These are phyloP conservation scores for Fusarium sp. DNA, from an alignment of 2,329 filamentous ascomycete species.

Conservation along the genomic window DNA sequence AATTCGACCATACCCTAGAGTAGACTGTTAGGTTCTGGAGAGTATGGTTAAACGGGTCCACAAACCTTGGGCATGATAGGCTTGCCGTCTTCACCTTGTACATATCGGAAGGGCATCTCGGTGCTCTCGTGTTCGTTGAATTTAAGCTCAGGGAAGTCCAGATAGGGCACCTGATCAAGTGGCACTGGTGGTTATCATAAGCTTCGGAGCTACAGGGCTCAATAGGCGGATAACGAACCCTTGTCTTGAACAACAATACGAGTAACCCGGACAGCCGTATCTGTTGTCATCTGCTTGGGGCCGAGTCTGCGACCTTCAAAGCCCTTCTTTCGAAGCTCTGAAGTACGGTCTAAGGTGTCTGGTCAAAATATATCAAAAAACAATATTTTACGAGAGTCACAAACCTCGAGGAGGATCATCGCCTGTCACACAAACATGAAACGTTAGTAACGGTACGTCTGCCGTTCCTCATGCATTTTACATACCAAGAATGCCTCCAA, in stretches of 20 bases:
- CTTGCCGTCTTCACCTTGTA: conserved; percentile 76
- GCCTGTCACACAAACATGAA: conserved; percentile 59
- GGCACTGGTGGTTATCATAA: conserved; percentile 63
- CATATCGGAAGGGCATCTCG: conserved; percentile 98
- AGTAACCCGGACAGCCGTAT: conserved; percentile 94
- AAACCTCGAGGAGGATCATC: conserved; percentile 93
- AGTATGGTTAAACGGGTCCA: not conserved
- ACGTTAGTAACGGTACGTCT: conserved; percentile 15
- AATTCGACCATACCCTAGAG: conserved; percentile 89
- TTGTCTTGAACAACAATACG: conserved; percentile 87
- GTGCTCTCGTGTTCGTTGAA: conserved; percentile 94
- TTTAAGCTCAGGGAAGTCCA: conserved; percentile 89
- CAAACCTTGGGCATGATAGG: conserved; percentile 90
- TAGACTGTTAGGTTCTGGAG: conserved; percentile 35
- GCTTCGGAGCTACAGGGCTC: not conserved
- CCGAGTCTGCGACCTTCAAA: conserved; percentile 88
- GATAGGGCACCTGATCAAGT: conserved; percentile 80
- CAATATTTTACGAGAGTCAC: conserved; percentile 38
- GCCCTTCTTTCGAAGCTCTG: conserved; percentile 93
- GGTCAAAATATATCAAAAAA: conserved; percentile 16
- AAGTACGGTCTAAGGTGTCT: conserved; percentile 79
- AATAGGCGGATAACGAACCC: conserved; percentile 61
- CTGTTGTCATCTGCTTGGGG: conserved; percentile 97
- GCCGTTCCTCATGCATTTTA: conserved; percentile 8
- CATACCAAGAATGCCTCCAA: conserved; percentile 93